Conservation (phyloP, 352 stramenopile species). For the Phytophthora idaei region DNA sequence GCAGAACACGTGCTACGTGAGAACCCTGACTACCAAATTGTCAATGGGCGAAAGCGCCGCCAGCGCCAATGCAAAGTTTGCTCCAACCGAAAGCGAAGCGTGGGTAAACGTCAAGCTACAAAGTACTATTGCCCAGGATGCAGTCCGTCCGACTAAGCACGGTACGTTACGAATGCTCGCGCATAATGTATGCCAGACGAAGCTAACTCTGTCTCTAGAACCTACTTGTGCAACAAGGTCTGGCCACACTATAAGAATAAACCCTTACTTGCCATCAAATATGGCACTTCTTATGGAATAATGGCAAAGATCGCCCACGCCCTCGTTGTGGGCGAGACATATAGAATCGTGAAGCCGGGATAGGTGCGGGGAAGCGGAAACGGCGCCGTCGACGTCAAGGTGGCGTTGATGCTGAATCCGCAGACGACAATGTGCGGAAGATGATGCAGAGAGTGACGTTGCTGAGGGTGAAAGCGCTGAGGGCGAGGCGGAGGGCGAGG, state of each 20-base stretch:
- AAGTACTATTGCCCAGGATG: slow-evolving; percentile 18
- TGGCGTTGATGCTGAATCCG: too few species aligned
- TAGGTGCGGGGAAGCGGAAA: background rate
- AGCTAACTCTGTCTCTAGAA: background rate
- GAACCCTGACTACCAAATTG: too few species aligned
- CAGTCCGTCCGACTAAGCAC: slow-evolving; percentile 10
- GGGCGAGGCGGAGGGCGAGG: too few species aligned
- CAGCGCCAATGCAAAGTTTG: background rate
- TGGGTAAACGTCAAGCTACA: slow-evolving; percentile 7
- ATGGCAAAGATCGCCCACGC: too few species aligned
- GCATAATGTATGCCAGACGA: background rate
- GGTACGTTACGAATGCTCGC: background rate
- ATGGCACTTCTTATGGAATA: too few species aligned
- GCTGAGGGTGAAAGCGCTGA: too few species aligned
- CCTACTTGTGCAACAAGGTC: slow-evolving; percentile 14
- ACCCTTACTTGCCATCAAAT: slow-evolving; percentile 17
- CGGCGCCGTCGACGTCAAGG: background rate
- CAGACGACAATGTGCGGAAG: too few species aligned
- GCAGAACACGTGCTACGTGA: too few species aligned
- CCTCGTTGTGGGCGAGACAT: background rate
- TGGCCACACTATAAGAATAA: slow-evolving; percentile 12
- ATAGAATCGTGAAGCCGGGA: background rate
- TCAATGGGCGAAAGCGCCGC: too few species aligned
- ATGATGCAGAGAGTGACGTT: too few species aligned
- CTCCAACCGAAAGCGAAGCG: background rate